These are phyloP conservation scores for Trichosporon sp. DNA, from an alignment of 1,284 basidiomycete genomes.

Conservation along the genomic window DNA sequence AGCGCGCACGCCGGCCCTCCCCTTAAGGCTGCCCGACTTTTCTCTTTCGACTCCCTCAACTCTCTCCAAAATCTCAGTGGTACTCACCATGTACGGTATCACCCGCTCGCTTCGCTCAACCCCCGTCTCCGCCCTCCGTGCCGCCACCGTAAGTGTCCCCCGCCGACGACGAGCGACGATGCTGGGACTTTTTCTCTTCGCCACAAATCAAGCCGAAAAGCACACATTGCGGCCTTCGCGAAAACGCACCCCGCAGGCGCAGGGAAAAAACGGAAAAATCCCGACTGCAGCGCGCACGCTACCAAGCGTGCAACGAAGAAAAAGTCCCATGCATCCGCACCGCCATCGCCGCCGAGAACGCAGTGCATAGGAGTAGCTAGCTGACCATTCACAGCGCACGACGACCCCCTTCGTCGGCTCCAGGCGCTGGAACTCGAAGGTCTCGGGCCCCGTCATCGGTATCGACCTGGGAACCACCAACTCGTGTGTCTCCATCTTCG, in stretches of 20 bases:
- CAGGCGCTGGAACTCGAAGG: conserved; percentile 52
- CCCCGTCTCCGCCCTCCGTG: conserved; percentile 23
- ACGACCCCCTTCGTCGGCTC: conserved; percentile 34
- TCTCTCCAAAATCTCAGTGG: conserved; percentile 11
- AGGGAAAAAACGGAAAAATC: conserved; percentile 6
- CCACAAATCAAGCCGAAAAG: neutral
- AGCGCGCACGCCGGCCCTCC: neutral
- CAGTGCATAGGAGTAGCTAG: neutral
- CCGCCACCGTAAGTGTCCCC: conserved; percentile 25
- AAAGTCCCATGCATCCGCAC: neutral
- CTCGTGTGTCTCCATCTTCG: conserved; percentile 93
- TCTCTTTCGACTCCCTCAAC: conserved; percentile 8
- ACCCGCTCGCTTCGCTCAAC: conserved; percentile 34
- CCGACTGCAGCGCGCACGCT: neutral
- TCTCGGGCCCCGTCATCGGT: conserved; percentile 53
- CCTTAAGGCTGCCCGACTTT: conserved; percentile 1
- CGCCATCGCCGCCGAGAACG: neutral
- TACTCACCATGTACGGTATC: conserved; percentile 37
- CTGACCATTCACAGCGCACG: conserved; percentile 27
- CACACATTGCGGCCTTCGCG: neutral
- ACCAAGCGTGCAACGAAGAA: neutral
- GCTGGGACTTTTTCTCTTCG: neutral
- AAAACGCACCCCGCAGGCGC: neutral
- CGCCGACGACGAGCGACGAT: neutral
- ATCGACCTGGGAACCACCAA: conserved; percentile 59